These are phyloP conservation scores for Rhododendron ferrugineum DNA, from an alignment of 148 eudicot species.

Conservation along the genomic window DNA sequence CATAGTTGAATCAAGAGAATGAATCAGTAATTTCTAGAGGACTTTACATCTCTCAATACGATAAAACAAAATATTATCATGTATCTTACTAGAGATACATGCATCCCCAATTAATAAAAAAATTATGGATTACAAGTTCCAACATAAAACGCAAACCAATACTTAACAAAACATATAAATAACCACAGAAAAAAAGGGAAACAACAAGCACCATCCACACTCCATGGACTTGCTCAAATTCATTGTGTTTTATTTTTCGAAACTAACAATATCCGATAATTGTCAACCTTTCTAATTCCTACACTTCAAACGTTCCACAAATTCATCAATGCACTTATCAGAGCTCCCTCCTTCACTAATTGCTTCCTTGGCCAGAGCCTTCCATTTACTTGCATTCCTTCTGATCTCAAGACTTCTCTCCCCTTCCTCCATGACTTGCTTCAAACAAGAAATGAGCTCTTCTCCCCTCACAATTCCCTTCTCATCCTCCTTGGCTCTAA, in stretches of 20 bases:
- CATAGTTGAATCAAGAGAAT: too few species aligned
- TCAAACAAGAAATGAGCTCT: constrained; percentile 15
- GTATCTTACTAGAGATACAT: too few species aligned
- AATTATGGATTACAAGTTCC: too few species aligned
- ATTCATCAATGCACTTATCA: constrained; percentile 7
- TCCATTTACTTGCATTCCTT: neutral
- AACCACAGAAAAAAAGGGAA: neutral
- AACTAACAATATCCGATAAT: neutral
- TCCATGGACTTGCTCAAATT: neutral
- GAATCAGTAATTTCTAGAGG: too few species aligned
- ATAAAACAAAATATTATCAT: too few species aligned
- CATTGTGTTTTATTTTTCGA: neutral
- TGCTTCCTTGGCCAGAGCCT: constrained; percentile 5
- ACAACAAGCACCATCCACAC: neutral
- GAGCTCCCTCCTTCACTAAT: constrained; percentile 16
- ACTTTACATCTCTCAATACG: too few species aligned
- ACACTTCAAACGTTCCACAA: constrained; percentile 14
- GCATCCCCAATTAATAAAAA: too few species aligned
- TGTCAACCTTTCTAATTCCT: neutral
- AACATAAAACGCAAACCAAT: too few species aligned
- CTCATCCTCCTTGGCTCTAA: constrained; percentile 44
- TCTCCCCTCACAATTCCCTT: constrained; percentile 22
- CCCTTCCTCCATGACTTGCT: constrained; percentile 40
- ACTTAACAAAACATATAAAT: too few species aligned
- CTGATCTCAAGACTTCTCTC: constrained; percentile 8